A percentile compares a stretch with the other conserved stretches of the same genome.
Conservation (phyloP, 805 yeast genomes). For the Saccharomycopsis sp. region DNA sequence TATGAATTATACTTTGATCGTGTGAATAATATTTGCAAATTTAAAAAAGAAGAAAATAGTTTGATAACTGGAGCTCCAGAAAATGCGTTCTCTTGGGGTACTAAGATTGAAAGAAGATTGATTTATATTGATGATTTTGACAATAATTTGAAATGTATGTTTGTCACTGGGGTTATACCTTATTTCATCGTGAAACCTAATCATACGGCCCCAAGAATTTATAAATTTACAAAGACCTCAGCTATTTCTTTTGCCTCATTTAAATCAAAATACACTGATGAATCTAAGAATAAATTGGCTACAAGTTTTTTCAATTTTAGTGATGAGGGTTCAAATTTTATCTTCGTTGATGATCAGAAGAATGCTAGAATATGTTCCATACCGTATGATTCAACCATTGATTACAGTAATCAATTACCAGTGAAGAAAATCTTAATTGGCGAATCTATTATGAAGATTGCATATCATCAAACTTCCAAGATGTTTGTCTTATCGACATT, state of each 20-base stretch:
- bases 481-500: slow-evolving; percentile 58
- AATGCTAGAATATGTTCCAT: slow-evolving; percentile 51
- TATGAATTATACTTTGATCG: slow-evolving; percentile 51
- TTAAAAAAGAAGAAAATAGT: slow-evolving; percentile 35
- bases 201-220: slow-evolving; percentile 56
- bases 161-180: slow-evolving; percentile 71
- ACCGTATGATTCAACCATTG: slow-evolving; percentile 31
- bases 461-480: slow-evolving; percentile 62
- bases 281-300: slow-evolving; percentile 25
- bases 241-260: slow-evolving; percentile 61
- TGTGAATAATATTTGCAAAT: slow-evolving; percentile 35
- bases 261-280: slow-evolving; percentile 23
- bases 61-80: slow-evolving; percentile 73
- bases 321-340: slow-evolving; percentile 36
- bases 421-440: slow-evolving; percentile 46
- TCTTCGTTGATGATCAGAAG: slow-evolving; percentile 63
- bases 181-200: slow-evolving; percentile 59
- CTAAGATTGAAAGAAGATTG: slow-evolving; percentile 60
- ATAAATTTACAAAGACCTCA: slow-evolving; percentile 58
- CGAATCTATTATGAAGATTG: slow-evolving; percentile 55
- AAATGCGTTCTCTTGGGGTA: slow-evolving; percentile 65
- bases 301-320: slow-evolving; percentile 22
- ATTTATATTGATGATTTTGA: slow-evolving; percentile 46
- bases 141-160: slow-evolving; percentile 51
- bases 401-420: slow-evolving; percentile 58